Evolutionary conservation across 1,139 yeast genomes (phyloP).

Genomic region (Geotrichum bryndzae): DNA sequence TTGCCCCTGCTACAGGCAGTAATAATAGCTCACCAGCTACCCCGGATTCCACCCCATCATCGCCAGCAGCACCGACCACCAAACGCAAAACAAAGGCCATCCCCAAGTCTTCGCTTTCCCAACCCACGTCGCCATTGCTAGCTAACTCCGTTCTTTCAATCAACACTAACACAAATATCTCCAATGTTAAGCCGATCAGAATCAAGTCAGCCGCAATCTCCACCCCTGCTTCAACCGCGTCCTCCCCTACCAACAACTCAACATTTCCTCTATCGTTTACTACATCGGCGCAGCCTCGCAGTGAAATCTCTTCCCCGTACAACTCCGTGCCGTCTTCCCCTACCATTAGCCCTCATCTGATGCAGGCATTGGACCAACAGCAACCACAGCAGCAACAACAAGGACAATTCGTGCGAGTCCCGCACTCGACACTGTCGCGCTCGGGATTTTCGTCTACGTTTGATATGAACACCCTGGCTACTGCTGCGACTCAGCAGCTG

Average conservation of each 20-base stretch:
- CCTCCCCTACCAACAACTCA: constrained; percentile 12
- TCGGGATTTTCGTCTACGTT: not conserved
- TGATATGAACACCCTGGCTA: constrained; percentile 58
- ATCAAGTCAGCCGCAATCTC: not conserved
- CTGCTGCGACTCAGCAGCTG: constrained; percentile 77
- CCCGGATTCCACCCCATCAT: constrained; percentile 9
- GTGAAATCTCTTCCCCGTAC: not conserved
- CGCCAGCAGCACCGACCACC: not conserved
- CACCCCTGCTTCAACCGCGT: constrained; percentile 4
- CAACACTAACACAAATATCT: not conserved
- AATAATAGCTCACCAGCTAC: constrained; percentile 3
- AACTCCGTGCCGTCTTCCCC: not conserved
- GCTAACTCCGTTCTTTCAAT: constrained; percentile 10
- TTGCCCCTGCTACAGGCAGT: constrained; percentile 23
- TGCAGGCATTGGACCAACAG: not conserved
- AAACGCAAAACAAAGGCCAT: not conserved
- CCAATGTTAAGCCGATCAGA: not conserved
- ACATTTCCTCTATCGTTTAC: not conserved
- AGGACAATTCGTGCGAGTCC: not conserved
- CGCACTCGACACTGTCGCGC: not conserved
- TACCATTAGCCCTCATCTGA: not conserved
- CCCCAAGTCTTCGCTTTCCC: not conserved
- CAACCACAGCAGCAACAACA: not conserved
- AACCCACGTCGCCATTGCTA: constrained; percentile 11
- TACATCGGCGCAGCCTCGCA: not conserved